A percentile compares a stretch with the other conserved stretches of the same genome.
Evolutionary conservation across 148 eudicot species (phyloP).

Genomic region (Linanthus parryae): DNA sequence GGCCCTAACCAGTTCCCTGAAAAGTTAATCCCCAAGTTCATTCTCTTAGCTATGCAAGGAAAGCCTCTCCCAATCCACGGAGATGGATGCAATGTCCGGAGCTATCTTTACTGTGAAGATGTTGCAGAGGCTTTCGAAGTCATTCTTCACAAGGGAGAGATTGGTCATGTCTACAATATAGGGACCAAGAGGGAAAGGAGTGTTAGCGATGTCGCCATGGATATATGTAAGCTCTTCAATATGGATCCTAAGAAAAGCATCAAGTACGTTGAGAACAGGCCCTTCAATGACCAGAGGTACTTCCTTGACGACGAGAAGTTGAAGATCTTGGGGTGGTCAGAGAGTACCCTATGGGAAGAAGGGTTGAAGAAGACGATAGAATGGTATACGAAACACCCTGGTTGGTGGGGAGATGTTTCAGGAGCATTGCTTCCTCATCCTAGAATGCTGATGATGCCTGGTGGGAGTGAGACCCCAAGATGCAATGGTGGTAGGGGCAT

Average conservation of each 20-base stretch:
- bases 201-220: conserved; percentile 58
- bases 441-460: conserved; percentile 49
- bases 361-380: conserved; percentile 61
- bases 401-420: conserved; percentile 68
- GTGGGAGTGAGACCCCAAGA: conserved; percentile 30
- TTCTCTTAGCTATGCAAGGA: conserved; percentile 73
- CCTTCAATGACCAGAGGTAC: conserved; percentile 67
- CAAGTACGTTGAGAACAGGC: conserved; percentile 61
- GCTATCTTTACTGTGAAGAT: conserved; percentile 68
- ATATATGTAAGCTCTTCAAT: conserved; percentile 43
- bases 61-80: conserved; percentile 68
- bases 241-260: conserved; percentile 44
- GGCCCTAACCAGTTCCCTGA: conserved; percentile 86
- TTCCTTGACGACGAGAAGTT: conserved; percentile 67
- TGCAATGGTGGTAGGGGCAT: conserved; percentile 13
- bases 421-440: conserved; percentile 53
- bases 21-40: conserved; percentile 72
- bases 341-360: conserved; percentile 57
- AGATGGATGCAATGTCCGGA: conserved; percentile 61
- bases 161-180: conserved; percentile 72
- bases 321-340: conserved; percentile 56
- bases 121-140: conserved; percentile 76
- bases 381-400: conserved; percentile 50
- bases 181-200: conserved; percentile 40
- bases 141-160: conserved; percentile 66